phyloP scores from a whole-genome alignment of 2,329 filamentous ascomycete genomes.

The Thelonectria discophora region DNA sequence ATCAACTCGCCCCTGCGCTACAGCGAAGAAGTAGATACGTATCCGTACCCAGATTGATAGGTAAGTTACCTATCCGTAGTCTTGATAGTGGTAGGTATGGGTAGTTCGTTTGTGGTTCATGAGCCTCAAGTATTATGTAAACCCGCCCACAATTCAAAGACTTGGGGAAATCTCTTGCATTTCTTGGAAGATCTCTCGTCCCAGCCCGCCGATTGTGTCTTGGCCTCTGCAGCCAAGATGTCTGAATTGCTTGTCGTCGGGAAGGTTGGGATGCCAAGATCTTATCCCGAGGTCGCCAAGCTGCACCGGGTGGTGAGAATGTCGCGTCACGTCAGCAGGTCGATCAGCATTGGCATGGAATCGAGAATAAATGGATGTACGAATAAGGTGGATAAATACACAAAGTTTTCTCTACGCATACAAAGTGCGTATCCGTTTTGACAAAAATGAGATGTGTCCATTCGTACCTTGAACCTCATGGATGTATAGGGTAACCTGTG shows the following conservation, averaged over 20 bases:
- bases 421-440: no score
- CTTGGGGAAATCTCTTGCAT: constrained; percentile 40
- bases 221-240: constrained; percentile 36
- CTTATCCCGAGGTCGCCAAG: constrained; percentile 35
- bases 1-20: not conserved
- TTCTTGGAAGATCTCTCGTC: constrained; percentile 15
- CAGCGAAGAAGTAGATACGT: no score
- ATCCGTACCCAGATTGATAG: no score
- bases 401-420: no score
- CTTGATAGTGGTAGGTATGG: no score
- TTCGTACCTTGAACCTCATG: no score
- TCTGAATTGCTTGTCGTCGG: constrained; percentile 31
- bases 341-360: no score
- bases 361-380: not conserved
- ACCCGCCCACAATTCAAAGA: not conserved
- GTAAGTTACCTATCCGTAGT: no score
- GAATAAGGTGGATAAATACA: no score
- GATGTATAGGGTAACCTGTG: not conserved
- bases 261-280: constrained; percentile 37
- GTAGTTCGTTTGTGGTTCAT: not conserved
- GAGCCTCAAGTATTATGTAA: constrained; percentile 15
- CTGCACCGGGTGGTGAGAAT: constrained; percentile 41
- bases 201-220: not conserved
- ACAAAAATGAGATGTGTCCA: no score
- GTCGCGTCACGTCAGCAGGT: not conserved